Evolutionary conservation across 2,329 filamentous ascomycete species (phyloP).

Genomic region (Trichoderma afroharzianum): DNA sequence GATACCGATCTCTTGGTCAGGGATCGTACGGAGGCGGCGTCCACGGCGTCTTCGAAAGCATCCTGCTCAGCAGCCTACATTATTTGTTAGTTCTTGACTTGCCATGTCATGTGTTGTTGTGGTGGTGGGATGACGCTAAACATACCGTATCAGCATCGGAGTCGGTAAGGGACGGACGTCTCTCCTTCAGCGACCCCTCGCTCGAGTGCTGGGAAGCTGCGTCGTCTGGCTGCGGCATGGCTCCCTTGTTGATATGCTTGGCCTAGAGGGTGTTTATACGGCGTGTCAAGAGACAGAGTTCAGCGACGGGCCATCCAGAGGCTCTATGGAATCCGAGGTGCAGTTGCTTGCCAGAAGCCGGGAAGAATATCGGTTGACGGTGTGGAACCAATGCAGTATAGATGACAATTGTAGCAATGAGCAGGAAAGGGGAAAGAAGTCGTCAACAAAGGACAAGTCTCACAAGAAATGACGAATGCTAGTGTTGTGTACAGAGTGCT

Average conservation of each 20-base stretch:
- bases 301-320: slow-evolving; percentile 15
- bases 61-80: slow-evolving; percentile 33
- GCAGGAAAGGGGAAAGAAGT: background rate
- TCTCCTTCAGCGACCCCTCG: slow-evolving; percentile 24
- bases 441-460: background rate
- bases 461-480: slow-evolving; percentile 6
- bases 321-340: background rate
- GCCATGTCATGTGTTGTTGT: slow-evolving; percentile 9
- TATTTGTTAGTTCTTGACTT: slow-evolving; percentile 21
- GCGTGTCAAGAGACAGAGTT: slow-evolving; percentile 1
- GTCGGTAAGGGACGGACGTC: slow-evolving; percentile 31
- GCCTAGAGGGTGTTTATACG: background rate
- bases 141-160: slow-evolving; percentile 30
- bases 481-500: background rate
- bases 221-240: slow-evolving; percentile 36
- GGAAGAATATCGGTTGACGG: slow-evolving; percentile 7
- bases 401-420: slow-evolving; percentile 13
- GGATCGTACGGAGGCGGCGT: slow-evolving; percentile 61
- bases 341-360: background rate
- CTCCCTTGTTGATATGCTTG: slow-evolving; percentile 19
- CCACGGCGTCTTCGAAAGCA: slow-evolving; percentile 76
- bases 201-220: slow-evolving; percentile 23
- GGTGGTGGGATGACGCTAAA: slow-evolving; percentile 19
- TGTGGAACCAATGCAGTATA: slow-evolving; percentile 12
- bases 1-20: slow-evolving; percentile 49